These are phyloP conservation scores for Calamus simplicifolius DNA, from an alignment of 176 grass and related monocot genomes.

Conservation along the genomic window DNA sequence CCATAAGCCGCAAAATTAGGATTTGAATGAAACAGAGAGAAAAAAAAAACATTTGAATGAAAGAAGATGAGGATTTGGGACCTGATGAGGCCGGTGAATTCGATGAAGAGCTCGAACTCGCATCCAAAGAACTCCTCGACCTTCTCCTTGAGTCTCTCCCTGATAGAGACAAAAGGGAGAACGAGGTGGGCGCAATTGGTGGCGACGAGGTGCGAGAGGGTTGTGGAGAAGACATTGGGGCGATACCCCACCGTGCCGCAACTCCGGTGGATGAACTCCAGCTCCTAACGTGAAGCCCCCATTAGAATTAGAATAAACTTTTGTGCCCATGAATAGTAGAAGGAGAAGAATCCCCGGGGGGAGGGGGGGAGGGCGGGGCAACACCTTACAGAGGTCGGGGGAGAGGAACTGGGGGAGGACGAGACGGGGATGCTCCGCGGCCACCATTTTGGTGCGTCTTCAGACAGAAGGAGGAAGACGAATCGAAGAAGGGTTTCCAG, in stretches of 20 bases:
- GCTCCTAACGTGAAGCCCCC: slow-evolving; percentile 22
- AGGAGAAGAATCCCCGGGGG: neutral
- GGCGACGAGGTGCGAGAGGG: slow-evolving; percentile 58
- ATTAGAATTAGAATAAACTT: too few relatives aligned
- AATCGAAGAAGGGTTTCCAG: too few relatives aligned
- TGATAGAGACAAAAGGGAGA: slow-evolving; percentile 59
- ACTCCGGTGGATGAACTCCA: slow-evolving; percentile 86
- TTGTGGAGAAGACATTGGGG: slow-evolving; percentile 68
- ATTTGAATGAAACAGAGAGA: neutral
- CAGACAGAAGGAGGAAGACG: too few relatives aligned
- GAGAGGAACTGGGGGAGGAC: slow-evolving; percentile 45
- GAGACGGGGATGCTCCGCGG: slow-evolving; percentile 30
- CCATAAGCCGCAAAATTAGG: too few relatives aligned
- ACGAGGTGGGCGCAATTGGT: slow-evolving; percentile 74
- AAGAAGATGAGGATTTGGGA: slow-evolving; percentile 1
- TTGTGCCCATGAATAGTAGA: neutral
- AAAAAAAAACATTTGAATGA: neutral
- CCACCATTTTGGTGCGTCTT: too few relatives aligned
- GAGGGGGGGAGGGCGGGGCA: neutral
- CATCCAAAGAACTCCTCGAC: slow-evolving; percentile 72
- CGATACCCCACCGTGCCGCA: slow-evolving; percentile 61
- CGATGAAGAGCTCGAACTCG: slow-evolving; percentile 78
- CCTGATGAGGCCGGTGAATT: slow-evolving; percentile 92
- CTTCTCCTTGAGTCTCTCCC: slow-evolving; percentile 59
- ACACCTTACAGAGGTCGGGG: slow-evolving; percentile 69